Conservation (phyloP, 495 filamentous ascomycete species). For the Parathielavia appendiculata region DNA sequence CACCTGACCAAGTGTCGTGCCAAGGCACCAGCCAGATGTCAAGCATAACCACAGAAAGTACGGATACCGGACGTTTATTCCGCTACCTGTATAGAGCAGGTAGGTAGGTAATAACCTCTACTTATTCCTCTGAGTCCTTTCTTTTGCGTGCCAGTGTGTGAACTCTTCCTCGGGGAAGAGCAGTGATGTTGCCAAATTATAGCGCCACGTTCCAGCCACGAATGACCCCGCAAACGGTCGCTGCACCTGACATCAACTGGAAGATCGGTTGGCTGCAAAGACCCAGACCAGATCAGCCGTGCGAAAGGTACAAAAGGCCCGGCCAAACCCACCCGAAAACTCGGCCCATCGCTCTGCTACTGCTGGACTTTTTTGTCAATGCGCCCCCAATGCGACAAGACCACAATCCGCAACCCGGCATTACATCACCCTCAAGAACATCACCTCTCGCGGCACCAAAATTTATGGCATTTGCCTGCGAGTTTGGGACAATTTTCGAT, state of each 20-base stretch:
- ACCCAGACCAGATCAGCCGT: slow-evolving; percentile 1
- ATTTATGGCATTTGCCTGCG: not conserved
- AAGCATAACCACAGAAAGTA: not conserved
- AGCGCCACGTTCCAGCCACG: slow-evolving; percentile 29
- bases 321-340: slow-evolving; percentile 24
- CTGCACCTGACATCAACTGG: not conserved
- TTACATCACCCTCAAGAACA: slow-evolving; percentile 16
- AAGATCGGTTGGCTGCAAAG: slow-evolving; percentile 7
- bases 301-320: slow-evolving; percentile 30
- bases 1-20: too few relatives aligned
- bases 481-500: not conserved
- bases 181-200: not conserved
- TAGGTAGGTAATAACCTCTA: not conserved
- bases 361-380: slow-evolving; percentile 5
- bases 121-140: not conserved
- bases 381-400: slow-evolving; percentile 6
- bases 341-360: slow-evolving; percentile 16
- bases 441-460: not conserved
- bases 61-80: too few relatives aligned
- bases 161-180: slow-evolving; percentile 5
- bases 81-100: too few relatives aligned
- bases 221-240: slow-evolving; percentile 27
- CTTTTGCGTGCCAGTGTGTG: not conserved
- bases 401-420: not conserved
- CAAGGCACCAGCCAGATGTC: too few relatives aligned